A percentile compares a stretch with the other conserved stretches of the same genome.
These are phyloP conservation scores for Aspergillus piperis DNA, from an alignment of 2,329 filamentous ascomycete species.

Conservation along the genomic window DNA sequence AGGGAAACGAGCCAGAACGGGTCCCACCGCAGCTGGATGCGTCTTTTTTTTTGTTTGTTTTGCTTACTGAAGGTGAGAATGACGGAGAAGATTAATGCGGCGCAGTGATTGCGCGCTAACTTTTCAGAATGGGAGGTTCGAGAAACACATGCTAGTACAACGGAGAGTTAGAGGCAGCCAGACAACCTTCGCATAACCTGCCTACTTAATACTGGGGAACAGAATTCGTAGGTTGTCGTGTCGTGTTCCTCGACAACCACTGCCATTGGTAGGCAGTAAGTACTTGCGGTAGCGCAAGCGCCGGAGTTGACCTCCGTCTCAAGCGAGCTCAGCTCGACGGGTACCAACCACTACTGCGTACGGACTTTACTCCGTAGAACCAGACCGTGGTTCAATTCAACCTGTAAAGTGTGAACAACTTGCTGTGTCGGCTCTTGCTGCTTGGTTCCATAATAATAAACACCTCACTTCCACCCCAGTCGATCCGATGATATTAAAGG, in stretches of 20 bases:
- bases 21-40: not conserved
- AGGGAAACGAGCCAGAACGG: not conserved
- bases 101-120: not conserved
- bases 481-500: conserved; percentile 24
- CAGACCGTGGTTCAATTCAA: not conserved
- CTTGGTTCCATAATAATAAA: not conserved
- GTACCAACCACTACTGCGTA: not conserved
- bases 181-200: conserved; percentile 1
- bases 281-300: conserved; percentile 3
- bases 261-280: not conserved
- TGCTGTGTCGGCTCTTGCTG: too few species aligned
- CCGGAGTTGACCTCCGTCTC: not conserved
- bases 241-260: not conserved
- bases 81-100: not conserved
- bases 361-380: not conserved
- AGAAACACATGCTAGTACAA: not conserved
- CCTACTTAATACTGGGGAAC: not conserved
- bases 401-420: not conserved
- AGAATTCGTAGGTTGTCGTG: not conserved
- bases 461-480: conserved; percentile 13
- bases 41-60: not conserved
- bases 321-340: conserved; percentile 1
- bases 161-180: not conserved
- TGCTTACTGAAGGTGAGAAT: not conserved
- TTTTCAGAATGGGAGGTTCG: not conserved